Evolutionary conservation across 108 stramenopile species (phyloP).

Genomic region (Cylindrotheca closterium): DNA sequence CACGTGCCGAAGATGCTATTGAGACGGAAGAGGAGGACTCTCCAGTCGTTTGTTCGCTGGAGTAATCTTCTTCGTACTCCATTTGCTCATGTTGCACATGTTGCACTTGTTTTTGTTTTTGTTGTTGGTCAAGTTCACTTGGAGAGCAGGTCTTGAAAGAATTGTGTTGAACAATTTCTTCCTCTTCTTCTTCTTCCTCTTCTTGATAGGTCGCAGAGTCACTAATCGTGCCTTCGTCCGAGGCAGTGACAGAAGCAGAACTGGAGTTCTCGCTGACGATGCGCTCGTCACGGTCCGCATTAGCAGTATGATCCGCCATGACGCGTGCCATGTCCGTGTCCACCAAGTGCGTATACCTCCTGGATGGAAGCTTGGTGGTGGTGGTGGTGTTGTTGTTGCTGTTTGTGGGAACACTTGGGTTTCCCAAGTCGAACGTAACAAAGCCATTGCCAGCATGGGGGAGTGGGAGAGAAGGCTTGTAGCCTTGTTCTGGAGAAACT

Average conservation of each 20-base stretch:
- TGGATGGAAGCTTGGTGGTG: not conserved
- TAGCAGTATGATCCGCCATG: not conserved
- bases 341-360: not conserved
- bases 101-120: not conserved
- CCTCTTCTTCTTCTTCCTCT: too few species aligned
- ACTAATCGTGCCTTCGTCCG: slow-evolving; percentile 11
- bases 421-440: slow-evolving; percentile 12
- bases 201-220: too few species aligned
- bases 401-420: too few species aligned
- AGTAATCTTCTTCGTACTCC: not conserved
- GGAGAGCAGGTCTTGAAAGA: too few species aligned
- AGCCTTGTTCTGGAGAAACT: slow-evolving; percentile 10
- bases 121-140: not conserved
- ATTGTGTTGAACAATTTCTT: too few species aligned
- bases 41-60: not conserved
- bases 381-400: too few species aligned
- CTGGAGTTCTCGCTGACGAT: slow-evolving; percentile 16
- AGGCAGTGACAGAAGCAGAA: slow-evolving; percentile 21
- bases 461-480: not conserved
- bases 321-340: slow-evolving; percentile 4
- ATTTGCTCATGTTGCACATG: too few species aligned
- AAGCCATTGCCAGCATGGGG: not conserved
- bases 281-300: not conserved
- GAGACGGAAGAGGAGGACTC: not conserved
- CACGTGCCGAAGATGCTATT: not conserved